phyloP scores from a whole-genome alignment of 805 yeast species.

The Brettanomyces nanus region DNA sequence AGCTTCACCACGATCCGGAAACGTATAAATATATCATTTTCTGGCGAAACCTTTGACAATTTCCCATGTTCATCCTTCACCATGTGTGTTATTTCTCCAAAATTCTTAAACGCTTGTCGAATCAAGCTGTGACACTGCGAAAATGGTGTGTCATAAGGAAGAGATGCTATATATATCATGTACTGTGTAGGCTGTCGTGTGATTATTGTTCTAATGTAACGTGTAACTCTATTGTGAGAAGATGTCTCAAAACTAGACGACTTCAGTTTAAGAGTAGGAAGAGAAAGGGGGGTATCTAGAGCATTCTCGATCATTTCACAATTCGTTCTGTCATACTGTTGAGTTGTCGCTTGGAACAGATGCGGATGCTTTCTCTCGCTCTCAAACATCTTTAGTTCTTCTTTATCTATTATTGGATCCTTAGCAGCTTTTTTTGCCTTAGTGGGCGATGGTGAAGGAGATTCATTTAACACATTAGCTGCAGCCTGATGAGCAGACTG shows the following conservation, averaged over 20 bases:
- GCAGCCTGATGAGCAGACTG: conserved; percentile 3
- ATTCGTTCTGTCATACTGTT: neutral
- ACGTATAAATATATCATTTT: conserved; percentile 21
- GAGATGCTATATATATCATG: conserved; percentile 21
- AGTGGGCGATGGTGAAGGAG: no score
- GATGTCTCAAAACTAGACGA: neutral
- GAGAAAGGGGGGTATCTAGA: neutral
- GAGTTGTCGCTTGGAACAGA: neutral
- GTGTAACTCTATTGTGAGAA: conserved; percentile 5
- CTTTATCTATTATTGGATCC: neutral
- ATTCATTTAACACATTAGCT: conserved; percentile 1
- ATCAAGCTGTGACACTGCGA: conserved; percentile 18
- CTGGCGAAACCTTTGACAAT: conserved; percentile 16
- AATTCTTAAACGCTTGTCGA: conserved; percentile 18
- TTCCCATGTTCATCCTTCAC: conserved; percentile 15
- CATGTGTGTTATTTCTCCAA: conserved; percentile 19
- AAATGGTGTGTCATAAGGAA: conserved; percentile 22
- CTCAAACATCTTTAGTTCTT: neutral
- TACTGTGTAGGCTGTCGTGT: conserved; percentile 19
- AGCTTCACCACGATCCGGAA: conserved; percentile 20
- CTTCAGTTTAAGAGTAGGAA: conserved; percentile 1
- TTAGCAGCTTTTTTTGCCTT: neutral
- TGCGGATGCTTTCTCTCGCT: neutral
- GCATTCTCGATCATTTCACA: neutral
- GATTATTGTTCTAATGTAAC: conserved; percentile 21